A percentile compares a stretch with the other conserved stretches of the same genome.
Evolutionary conservation across 2,329 filamentous ascomycete genomes (phyloP).

Genomic region (Cladophialophora bantiana): DNA sequence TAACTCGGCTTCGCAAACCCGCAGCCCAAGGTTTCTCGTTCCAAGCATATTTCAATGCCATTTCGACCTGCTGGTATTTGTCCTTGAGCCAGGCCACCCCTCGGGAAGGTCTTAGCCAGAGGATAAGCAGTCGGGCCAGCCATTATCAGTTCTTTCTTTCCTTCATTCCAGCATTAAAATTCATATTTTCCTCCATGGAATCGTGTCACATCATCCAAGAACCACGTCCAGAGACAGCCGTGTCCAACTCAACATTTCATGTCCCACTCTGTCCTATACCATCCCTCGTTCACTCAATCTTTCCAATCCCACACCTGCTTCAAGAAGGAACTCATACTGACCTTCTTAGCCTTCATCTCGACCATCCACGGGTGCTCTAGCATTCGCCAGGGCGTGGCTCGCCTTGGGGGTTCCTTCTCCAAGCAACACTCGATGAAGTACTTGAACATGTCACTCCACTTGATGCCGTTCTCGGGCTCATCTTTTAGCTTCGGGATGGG

Average conservation of each 20-base stretch:
- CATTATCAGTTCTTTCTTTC: background rate
- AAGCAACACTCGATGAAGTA: conserved; percentile 99
- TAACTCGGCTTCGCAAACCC: background rate
- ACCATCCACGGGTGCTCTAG: conserved; percentile 98
- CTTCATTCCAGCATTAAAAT: conserved; percentile 5
- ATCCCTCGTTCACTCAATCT: conserved; percentile 54
- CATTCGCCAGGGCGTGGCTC: conserved; percentile 98
- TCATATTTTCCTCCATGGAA: background rate
- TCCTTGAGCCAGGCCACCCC: background rate
- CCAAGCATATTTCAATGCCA: background rate
- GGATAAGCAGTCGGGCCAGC: background rate
- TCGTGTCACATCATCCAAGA: background rate
- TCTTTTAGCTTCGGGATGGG: conserved; percentile 95
- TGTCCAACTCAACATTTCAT: background rate
- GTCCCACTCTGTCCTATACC: background rate
- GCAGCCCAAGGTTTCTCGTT: background rate
- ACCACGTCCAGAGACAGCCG: background rate
- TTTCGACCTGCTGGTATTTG: background rate
- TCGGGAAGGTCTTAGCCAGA: background rate
- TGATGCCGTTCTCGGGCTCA: conserved; percentile 85
- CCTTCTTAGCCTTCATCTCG: conserved; percentile 93
- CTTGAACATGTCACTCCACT: conserved; percentile 97
- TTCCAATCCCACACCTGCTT: conserved; percentile 98
- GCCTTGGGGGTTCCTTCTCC: conserved; percentile 86
- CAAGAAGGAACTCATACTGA: conserved; percentile 96